A percentile compares a stretch with the other conserved stretches of the same genome.
Conservation (phyloP, 768 basidiomycete genomes). For the Trametes cingulata region DNA sequence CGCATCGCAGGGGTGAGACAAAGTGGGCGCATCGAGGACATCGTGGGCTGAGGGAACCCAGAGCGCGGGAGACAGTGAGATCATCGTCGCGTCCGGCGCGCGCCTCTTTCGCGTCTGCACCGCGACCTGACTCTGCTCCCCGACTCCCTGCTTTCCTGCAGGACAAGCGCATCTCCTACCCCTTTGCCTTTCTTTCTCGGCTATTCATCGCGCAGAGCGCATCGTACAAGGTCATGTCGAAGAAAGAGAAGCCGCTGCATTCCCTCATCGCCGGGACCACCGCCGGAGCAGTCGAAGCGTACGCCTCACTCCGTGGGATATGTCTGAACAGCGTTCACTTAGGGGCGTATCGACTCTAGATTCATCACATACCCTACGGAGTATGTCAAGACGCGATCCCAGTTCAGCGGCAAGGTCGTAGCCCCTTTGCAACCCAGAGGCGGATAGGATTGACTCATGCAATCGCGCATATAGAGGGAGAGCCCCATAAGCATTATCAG, state of each 20-base stretch:
- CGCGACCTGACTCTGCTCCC: background rate
- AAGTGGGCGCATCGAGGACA: background rate
- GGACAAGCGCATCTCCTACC: background rate
- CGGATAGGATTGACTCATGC: background rate
- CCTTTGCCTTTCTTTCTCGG: background rate
- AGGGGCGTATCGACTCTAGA: slow-evolving; percentile 35
- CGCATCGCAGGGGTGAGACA: background rate
- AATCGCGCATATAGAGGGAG: slow-evolving; percentile 47
- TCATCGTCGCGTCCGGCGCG: slow-evolving; percentile 5
- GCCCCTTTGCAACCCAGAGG: background rate
- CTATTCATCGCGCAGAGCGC: background rate
- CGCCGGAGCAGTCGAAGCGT: slow-evolving; percentile 94
- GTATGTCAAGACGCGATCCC: slow-evolving; percentile 91
- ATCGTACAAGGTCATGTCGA: slow-evolving; percentile 40
- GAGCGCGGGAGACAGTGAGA: slow-evolving; percentile 14
- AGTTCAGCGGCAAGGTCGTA: slow-evolving; percentile 79
- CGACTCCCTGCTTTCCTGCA: background rate
- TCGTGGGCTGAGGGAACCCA: slow-evolving; percentile 8
- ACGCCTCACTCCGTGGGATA: slow-evolving; percentile 33
- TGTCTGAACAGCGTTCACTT: background rate
- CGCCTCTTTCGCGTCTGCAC: background rate
- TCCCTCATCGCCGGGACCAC: slow-evolving; percentile 89
- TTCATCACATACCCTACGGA: slow-evolving; percentile 89
- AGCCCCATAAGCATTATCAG: slow-evolving; percentile 72
- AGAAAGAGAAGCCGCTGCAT: slow-evolving; percentile 81